Base-by-base conservation (phyloP, 768 basidiomycete genomes). In the Kwoniella heveanensis region DNA sequence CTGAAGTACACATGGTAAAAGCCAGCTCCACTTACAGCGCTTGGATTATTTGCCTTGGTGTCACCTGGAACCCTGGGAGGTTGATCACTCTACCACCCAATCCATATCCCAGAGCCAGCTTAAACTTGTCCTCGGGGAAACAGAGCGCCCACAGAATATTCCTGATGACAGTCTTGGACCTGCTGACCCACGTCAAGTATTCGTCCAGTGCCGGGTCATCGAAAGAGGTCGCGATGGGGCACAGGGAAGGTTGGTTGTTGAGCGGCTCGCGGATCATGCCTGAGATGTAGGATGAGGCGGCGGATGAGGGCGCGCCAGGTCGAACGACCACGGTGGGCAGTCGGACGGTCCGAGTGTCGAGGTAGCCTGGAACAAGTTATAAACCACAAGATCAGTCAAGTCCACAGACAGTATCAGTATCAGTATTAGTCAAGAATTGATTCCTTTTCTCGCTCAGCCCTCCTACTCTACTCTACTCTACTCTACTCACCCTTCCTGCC, bases 31-130 rank as follows among this genome's bases (percentile, higher is more conserved):
- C 77, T 70, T 60, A 79, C 77, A 88, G 79, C 8, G 86, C 86
- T 15, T 82, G 73, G 13, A 88, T 77, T 76, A 85, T 85, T 49
- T 86, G 83, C 36, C 83, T 82, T 0, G 86, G 83, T 2, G 83
- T 86, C 10, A 85, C 81, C 2, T 84, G 85, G 75, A 87, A 85
- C 0, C 87, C 87, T 1, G 87, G 87, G 1, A 86, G 74, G 66
- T 85, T 86, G 36, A 87, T 83, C 7, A 85, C 84, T 56, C 86
- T 82, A 0, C 83, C 84, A 2, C 21, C 22, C 22, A 49, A 9
- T 15, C 48, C 48, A 26, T 60, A 39, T 50, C 36, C 57, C 10
- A 75, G 85, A 57, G 57, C 67, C 21, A 71, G 64, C 17, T 66
- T 66, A 62, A 86, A 84, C 9, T 71, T 76, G 9, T 75, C 74